Conservation (phyloP, 192 early-diverging fungal genomes). For the Coemansia sp. region DNA sequence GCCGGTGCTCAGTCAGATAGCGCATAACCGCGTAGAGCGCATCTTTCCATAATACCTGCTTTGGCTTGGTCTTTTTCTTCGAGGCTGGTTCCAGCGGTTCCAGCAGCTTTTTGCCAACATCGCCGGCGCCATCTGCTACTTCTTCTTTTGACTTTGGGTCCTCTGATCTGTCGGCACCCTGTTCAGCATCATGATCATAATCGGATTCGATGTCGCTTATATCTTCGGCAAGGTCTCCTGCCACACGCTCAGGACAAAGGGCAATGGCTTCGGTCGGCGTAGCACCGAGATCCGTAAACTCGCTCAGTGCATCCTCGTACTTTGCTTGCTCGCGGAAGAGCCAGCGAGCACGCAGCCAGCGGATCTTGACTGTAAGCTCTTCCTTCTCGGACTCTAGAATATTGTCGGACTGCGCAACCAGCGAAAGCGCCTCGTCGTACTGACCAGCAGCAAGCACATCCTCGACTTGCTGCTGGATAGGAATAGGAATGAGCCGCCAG, state of each 20-base stretch:
- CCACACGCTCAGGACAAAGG: conserved; percentile 69
- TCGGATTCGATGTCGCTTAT: conserved; percentile 12
- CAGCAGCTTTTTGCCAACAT: not conserved
- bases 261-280: conserved; percentile 68
- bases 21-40: conserved; percentile 68
- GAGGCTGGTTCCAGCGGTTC: no score
- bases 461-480: conserved; percentile 62
- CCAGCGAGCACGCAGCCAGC: conserved; percentile 67
- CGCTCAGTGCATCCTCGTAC: conserved; percentile 65
- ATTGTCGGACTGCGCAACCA: conserved; percentile 72
- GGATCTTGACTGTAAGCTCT: conserved; percentile 62
- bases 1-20: conserved; percentile 85
- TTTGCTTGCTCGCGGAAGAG: conserved; percentile 61
- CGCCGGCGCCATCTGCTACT: not conserved
- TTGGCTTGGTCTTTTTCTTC: conserved; percentile 1
- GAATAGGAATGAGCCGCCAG: conserved; percentile 68
- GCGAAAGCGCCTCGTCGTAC: conserved; percentile 74
- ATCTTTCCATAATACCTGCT: conserved; percentile 43
- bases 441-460: conserved; percentile 68
- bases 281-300: conserved; percentile 68
- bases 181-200: conserved; percentile 13
- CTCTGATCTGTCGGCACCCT: not conserved
- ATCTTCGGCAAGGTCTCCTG: conserved; percentile 59
- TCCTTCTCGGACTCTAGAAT: conserved; percentile 69
- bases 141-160: conserved; percentile 2